Percentiles rank a stretch among this genome's conserved stretches.
Evolutionary conservation across 768 basidiomycete species (phyloP).

Genomic region (Lentinula aciculospora): DNA sequence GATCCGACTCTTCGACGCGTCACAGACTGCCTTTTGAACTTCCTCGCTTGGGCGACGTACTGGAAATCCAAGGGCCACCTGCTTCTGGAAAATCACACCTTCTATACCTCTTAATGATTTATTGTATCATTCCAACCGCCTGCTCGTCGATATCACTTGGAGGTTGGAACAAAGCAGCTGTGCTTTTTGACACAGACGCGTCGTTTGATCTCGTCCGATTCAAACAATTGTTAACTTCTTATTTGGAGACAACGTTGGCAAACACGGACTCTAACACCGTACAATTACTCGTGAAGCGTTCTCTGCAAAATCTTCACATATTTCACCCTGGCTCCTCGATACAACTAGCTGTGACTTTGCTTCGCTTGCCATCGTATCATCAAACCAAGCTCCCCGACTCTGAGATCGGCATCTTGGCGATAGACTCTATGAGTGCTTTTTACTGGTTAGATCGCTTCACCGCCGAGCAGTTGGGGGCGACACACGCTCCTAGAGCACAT

Average conservation of each 20-base stretch:
- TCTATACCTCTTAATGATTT: constrained; percentile 58
- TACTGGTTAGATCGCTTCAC: constrained; percentile 74
- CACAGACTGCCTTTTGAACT: constrained; percentile 7
- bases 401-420: constrained; percentile 59
- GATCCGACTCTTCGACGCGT: constrained; percentile 23
- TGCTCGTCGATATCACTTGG: constrained; percentile 28
- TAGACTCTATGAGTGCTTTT: constrained; percentile 75
- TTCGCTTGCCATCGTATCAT: constrained; percentile 52
- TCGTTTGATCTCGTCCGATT: constrained; percentile 58
- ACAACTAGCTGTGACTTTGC: constrained; percentile 66
- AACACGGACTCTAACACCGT: constrained; percentile 11
- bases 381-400: constrained; percentile 36
- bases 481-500: constrained; percentile 9
- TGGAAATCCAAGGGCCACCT: constrained; percentile 74
- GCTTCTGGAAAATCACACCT: constrained; percentile 76
- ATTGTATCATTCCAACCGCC: constrained; percentile 47
- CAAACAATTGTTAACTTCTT: constrained; percentile 41
- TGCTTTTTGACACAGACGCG: constrained; percentile 67
- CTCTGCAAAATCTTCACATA: constrained; percentile 55
- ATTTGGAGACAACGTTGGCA: constrained; percentile 29
- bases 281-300: constrained; percentile 26
- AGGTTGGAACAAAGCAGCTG: constrained; percentile 60
- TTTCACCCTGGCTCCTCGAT: constrained; percentile 63
- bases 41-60: constrained; percentile 49
- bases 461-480: constrained; percentile 43